Percentiles rank a stretch among this genome's conserved stretches.
Evolutionary conservation across 129 eudicot genomes (phyloP).

Genomic region (Escallonia herrerae): DNA sequence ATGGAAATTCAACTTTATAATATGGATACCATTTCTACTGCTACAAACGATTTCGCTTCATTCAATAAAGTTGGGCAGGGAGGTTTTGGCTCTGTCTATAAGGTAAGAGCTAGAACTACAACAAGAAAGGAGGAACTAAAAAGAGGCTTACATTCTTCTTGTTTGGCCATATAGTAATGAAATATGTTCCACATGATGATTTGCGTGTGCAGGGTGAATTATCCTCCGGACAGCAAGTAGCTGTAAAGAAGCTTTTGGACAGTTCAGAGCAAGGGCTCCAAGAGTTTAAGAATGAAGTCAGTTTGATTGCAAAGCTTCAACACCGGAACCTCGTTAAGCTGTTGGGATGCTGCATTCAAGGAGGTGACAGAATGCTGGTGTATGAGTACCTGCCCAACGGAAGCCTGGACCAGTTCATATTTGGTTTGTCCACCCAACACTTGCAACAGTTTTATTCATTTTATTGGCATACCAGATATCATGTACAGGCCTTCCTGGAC

Average conservation of each 20-base stretch:
- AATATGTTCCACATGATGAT: neutral
- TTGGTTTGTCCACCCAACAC: constrained; percentile 23
- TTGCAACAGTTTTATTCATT: neutral
- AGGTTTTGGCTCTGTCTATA: constrained; percentile 60
- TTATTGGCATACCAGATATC: neutral
- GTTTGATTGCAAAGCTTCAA: constrained; percentile 52
- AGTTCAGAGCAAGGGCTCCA: constrained; percentile 55
- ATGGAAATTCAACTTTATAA: constrained; percentile 22
- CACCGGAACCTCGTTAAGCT: constrained; percentile 64
- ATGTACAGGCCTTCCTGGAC: neutral
- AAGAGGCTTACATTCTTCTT: neutral
- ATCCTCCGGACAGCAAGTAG: constrained; percentile 44
- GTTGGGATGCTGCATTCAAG: constrained; percentile 50
- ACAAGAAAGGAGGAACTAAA: neutral
- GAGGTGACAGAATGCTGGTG: constrained; percentile 54
- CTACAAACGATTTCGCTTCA: constrained; percentile 37
- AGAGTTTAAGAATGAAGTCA: constrained; percentile 57
- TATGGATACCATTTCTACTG: constrained; percentile 33
- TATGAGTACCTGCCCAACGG: constrained; percentile 54
- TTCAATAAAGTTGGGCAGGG: constrained; percentile 56
- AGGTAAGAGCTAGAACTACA: constrained; percentile 20
- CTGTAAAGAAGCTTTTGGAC: constrained; percentile 52
- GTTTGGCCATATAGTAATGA: neutral
- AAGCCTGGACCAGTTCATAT: constrained; percentile 53
- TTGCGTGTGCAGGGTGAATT: constrained; percentile 32